phyloP scores from a whole-genome alignment of 306 rosid species.

The Prunus mira region DNA sequence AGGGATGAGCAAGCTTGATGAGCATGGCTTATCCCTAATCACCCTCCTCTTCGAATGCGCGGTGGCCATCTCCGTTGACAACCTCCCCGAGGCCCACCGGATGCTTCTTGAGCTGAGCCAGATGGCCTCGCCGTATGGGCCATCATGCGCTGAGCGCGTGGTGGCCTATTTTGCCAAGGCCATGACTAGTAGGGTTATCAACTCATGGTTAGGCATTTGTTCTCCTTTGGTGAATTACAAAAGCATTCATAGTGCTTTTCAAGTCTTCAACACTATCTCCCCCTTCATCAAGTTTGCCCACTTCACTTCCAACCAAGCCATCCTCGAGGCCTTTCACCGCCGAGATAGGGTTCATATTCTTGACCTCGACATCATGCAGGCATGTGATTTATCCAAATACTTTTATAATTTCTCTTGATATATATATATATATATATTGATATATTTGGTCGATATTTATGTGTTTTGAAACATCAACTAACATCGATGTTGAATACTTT shows the following conservation, averaged over 20 bases:
- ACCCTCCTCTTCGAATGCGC: slow-evolving; percentile 74
- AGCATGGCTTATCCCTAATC: slow-evolving; percentile 50
- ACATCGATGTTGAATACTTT: background rate
- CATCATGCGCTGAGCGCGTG: slow-evolving; percentile 73
- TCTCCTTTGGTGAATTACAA: slow-evolving; percentile 59
- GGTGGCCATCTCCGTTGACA: slow-evolving; percentile 76
- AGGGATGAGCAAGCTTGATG: slow-evolving; percentile 20
- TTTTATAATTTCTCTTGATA: too few species aligned
- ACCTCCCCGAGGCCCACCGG: slow-evolving; percentile 62
- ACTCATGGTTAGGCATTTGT: slow-evolving; percentile 59
- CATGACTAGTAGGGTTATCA: slow-evolving; percentile 69
- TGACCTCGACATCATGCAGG: slow-evolving; percentile 85
- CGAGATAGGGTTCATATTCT: slow-evolving; percentile 54
- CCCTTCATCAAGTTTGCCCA: slow-evolving; percentile 88
- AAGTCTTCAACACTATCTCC: slow-evolving; percentile 64
- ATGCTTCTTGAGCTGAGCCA: slow-evolving; percentile 70
- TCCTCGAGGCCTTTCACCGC: slow-evolving; percentile 63
- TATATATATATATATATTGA: background rate
- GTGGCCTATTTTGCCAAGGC: slow-evolving; percentile 81
- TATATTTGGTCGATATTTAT: background rate
- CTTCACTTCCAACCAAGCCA: slow-evolving; percentile 87
- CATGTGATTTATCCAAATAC: background rate
- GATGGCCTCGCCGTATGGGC: slow-evolving; percentile 66
- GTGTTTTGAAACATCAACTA: background rate
- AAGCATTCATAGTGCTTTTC: slow-evolving; percentile 53